These are phyloP conservation scores for Westerdykella ornata DNA, from an alignment of 2,329 filamentous ascomycete species.

Conservation along the genomic window DNA sequence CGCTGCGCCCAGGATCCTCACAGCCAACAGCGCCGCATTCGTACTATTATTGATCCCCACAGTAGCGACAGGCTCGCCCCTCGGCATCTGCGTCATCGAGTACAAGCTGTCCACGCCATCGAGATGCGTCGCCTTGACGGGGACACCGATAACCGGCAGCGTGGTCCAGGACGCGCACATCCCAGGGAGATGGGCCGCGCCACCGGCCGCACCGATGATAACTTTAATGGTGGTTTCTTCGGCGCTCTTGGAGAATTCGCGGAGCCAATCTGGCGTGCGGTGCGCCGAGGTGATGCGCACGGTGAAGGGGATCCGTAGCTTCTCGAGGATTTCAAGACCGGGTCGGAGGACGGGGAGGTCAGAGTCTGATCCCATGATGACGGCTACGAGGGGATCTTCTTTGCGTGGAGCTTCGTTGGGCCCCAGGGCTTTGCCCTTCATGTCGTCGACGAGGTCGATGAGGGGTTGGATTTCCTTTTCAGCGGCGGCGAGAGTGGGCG, in stretches of 20 bases:
- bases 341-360: conserved; percentile 63
- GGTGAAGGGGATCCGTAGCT: conserved; percentile 66
- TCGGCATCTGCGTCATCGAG: conserved; percentile 49
- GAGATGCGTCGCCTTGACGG: conserved; percentile 45
- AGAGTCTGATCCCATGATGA: conserved; percentile 80
- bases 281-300: conserved; percentile 70
- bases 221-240: conserved; percentile 35
- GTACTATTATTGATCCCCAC: conserved; percentile 43
- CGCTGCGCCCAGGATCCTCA: conserved; percentile 40
- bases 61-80: conserved; percentile 40
- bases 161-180: conserved; percentile 48
- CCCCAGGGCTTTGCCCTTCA: conserved; percentile 39
- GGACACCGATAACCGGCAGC: conserved; percentile 47
- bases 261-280: conserved; percentile 46
- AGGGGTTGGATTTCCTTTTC: conserved; percentile 63
- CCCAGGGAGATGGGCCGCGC: conserved; percentile 47
- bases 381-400: conserved; percentile 55
- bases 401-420: conserved; percentile 11
- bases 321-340: conserved; percentile 59
- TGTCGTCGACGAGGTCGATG: conserved; percentile 56
- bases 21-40: conserved; percentile 44
- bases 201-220: conserved; percentile 46
- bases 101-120: conserved; percentile 47
- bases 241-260: conserved; percentile 40
- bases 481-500: conserved; percentile 60